Conservation (phyloP, 1,139 yeast species). For the Hyphopichia fennica region DNA sequence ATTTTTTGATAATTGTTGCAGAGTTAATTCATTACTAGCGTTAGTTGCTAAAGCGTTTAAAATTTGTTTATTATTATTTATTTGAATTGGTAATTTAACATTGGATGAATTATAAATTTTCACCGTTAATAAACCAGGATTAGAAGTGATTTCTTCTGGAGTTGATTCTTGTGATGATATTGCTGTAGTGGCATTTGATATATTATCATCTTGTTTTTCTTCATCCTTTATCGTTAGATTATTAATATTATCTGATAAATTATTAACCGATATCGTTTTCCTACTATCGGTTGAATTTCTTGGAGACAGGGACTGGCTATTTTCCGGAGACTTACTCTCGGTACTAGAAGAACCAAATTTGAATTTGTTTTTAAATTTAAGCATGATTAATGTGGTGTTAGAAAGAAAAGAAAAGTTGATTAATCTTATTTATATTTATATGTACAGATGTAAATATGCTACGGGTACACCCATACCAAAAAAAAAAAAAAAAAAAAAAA, state of each 20-base stretch:
- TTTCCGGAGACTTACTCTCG: background rate
- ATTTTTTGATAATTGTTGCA: conserved; percentile 34
- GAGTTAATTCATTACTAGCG: conserved; percentile 40
- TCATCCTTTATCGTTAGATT: background rate
- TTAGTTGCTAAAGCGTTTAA: conserved; percentile 52
- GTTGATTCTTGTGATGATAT: background rate
- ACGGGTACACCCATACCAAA: too few species aligned
- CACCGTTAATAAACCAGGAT: conserved; percentile 71
- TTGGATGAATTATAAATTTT: conserved; percentile 64
- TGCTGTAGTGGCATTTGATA: background rate
- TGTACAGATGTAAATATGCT: too few species aligned
- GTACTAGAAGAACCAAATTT: conserved; percentile 34
- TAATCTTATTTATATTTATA: too few species aligned
- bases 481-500: too few species aligned
- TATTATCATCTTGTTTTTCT: background rate
- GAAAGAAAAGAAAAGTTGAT: too few species aligned
- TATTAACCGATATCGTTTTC: conserved; percentile 23
- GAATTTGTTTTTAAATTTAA: conserved; percentile 48
- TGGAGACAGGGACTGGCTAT: conserved; percentile 7
- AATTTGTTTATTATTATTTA: conserved; percentile 52
- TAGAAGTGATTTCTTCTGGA: conserved; percentile 9
- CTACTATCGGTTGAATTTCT: conserved; percentile 29
- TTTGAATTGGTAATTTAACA: conserved; percentile 61
- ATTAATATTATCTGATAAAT: conserved; percentile 21
- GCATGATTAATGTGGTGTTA: too few species aligned